Conservation (phyloP, 768 basidiomycete genomes). For the Baorangia bicolor region DNA sequence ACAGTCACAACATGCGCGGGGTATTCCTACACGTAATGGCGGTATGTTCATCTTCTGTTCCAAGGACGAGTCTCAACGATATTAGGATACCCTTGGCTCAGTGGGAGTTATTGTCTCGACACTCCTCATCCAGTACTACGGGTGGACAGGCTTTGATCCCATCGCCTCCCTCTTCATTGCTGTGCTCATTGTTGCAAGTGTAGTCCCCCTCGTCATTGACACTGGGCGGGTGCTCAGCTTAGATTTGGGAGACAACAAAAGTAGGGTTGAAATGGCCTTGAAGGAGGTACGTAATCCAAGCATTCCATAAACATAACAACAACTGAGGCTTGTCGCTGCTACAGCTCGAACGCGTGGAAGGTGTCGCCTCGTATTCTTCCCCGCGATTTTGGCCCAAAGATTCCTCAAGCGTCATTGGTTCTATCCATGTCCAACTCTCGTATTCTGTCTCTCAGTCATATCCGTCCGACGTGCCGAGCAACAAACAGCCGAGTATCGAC, state of each 20-base stretch:
- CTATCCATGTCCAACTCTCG: conserved; percentile 87
- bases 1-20: conserved; percentile 98
- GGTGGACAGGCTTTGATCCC: conserved; percentile 99
- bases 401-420: conserved; percentile 78
- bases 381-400: conserved; percentile 98
- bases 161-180: conserved; percentile 98
- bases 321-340: neutral
- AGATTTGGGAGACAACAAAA: conserved; percentile 70
- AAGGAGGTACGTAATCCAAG: conserved; percentile 49
- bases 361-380: conserved; percentile 74
- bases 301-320: neutral
- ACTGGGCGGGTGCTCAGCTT: conserved; percentile 85
- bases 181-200: conserved; percentile 90
- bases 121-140: conserved; percentile 90
- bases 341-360: conserved; percentile 74
- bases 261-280: conserved; percentile 55
- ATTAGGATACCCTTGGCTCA: conserved; percentile 89
- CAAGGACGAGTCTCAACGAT: conserved; percentile 6
- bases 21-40: conserved; percentile 98
- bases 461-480: conserved; percentile 40
- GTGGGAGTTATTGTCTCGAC: conserved; percentile 98
- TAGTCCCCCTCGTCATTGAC: conserved; percentile 92
- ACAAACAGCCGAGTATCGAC: conserved; percentile 39
- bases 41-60: conserved; percentile 41
- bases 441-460: conserved; percentile 59